These are phyloP conservation scores for Fusarium xyrophilum DNA, from an alignment of 2,329 filamentous ascomycete species.

Conservation along the genomic window DNA sequence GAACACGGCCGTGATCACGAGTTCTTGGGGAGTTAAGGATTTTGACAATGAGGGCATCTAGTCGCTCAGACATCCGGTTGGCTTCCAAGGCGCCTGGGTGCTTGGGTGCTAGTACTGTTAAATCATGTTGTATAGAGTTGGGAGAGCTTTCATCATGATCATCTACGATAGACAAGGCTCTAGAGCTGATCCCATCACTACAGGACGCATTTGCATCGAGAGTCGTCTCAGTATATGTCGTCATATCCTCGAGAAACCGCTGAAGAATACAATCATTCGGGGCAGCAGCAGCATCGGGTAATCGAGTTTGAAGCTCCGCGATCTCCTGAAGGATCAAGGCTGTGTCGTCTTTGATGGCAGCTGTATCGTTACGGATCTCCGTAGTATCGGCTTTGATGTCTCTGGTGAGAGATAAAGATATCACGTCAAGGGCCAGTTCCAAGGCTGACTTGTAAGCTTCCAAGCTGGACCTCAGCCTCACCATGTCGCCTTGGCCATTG, in stretches of 20 bases:
- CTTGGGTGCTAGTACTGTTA: fast-evolving
- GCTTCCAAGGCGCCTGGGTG: fast-evolving
- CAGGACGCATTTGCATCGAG: not conserved
- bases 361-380: not conserved
- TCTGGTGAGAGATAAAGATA: not conserved
- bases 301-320: not conserved
- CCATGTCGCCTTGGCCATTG: conserved; percentile 13
- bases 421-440: conserved; percentile 11
- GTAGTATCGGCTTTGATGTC: conserved; percentile 8
- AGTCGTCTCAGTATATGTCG: conserved; percentile 2
- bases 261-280: conserved; percentile 9
- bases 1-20: too few species aligned
- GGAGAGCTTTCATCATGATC: fast-evolving
- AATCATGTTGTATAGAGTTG: fast-evolving
- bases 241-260: conserved; percentile 16
- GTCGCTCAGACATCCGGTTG: fast-evolving
- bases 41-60: too few species aligned
- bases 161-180: not conserved
- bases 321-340: conserved; percentile 15
- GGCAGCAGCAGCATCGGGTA: not conserved
- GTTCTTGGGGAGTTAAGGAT: too few species aligned
- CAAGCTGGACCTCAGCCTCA: conserved; percentile 3
- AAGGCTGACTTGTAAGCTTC: conserved; percentile 22
- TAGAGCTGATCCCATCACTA: not conserved
- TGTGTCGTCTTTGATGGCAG: conserved; percentile 9